Conservation (phyloP, 2,329 filamentous ascomycete species). For the Fusarium musae region DNA sequence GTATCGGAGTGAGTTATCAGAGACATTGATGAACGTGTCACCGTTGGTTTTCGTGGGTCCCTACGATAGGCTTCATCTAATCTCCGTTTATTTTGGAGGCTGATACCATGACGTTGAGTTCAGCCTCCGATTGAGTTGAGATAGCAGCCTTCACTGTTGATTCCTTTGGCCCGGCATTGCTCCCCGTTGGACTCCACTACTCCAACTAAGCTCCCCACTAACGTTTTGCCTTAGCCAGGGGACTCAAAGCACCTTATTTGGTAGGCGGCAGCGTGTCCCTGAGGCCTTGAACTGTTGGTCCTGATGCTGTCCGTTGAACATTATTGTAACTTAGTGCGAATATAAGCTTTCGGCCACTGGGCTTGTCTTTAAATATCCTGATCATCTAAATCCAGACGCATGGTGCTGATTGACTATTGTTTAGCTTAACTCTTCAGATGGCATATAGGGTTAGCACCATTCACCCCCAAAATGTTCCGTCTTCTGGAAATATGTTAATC, state of each 20-base stretch:
- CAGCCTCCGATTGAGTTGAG: fast-evolving
- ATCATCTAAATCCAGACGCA: too few relatives aligned
- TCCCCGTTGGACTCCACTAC: background rate
- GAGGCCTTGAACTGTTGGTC: fast-evolving
- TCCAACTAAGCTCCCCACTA: background rate
- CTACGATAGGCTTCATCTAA: background rate
- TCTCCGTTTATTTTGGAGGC: too few relatives aligned
- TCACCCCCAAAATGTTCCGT: background rate
- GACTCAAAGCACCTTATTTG: background rate
- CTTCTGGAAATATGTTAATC: background rate
- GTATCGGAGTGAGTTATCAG: background rate
- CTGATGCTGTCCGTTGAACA: fast-evolving
- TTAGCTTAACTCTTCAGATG: too few relatives aligned
- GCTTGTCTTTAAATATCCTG: too few relatives aligned
- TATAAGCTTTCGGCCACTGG: too few relatives aligned
- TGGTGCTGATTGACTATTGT: too few relatives aligned
- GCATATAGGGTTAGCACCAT: background rate
- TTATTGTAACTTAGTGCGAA: too few relatives aligned
- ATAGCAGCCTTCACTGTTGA: background rate
- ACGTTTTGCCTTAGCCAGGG: too few relatives aligned
- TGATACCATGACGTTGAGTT: fast-evolving
- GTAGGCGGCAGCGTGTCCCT: fast-evolving
- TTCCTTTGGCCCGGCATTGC: background rate
- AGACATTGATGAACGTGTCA: background rate
- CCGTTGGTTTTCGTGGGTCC: background rate